Percentiles rank a stretch among this genome's conserved stretches.
Evolutionary conservation across 2,329 filamentous ascomycete genomes (phyloP).

Genomic region (Cladosporium phlei): DNA sequence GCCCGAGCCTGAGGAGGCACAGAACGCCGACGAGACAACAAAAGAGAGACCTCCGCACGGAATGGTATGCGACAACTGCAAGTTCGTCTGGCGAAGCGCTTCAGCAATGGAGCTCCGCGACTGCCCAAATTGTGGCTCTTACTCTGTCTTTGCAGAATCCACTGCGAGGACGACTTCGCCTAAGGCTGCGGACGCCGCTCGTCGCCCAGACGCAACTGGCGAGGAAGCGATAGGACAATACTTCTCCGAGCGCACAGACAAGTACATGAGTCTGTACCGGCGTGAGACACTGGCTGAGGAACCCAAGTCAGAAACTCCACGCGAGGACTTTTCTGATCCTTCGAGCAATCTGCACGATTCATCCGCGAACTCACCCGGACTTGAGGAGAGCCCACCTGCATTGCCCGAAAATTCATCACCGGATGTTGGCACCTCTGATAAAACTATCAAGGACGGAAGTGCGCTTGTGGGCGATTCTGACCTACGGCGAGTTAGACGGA

Average conservation of each 20-base stretch:
- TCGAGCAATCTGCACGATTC: background rate
- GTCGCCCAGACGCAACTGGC: background rate
- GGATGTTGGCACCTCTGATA: too few relatives aligned
- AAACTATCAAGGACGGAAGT: too few relatives aligned
- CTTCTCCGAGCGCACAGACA: conserved; percentile 1
- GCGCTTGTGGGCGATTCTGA: too few relatives aligned
- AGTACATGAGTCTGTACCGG: conserved; percentile 3
- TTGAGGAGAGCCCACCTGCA: too few relatives aligned
- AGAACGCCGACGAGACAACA: background rate
- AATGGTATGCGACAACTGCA: background rate
- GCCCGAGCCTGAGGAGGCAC: too few relatives aligned
- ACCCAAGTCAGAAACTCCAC: background rate
- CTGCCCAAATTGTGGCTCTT: background rate
- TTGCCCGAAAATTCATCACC: too few relatives aligned
- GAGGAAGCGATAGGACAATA: background rate
- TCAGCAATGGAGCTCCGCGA: background rate
- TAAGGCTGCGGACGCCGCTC: background rate
- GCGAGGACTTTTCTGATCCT: background rate
- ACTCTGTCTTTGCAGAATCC: background rate
- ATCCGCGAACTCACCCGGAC: too few relatives aligned
- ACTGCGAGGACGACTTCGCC: background rate
- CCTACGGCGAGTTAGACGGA: too few relatives aligned
- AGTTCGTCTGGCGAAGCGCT: background rate
- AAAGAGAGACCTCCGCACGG: background rate
- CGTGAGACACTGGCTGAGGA: background rate